Evolutionary conservation across 2,329 filamentous ascomycete species (phyloP).

Genomic region (Fusarium sp.): DNA sequence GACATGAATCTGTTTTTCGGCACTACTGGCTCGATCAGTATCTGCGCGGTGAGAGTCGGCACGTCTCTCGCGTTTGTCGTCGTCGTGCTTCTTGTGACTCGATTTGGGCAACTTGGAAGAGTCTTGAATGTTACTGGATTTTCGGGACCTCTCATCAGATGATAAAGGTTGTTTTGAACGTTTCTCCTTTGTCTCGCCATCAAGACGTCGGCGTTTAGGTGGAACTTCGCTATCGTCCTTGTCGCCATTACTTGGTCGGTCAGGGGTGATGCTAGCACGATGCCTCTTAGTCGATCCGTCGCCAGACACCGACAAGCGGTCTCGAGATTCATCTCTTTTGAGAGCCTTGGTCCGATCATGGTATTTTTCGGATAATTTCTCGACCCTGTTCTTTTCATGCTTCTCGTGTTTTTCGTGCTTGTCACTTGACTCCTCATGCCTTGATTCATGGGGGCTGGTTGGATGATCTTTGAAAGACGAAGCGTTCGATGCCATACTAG

Average conservation of each 20-base stretch:
- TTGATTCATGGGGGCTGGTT: constrained; percentile 62
- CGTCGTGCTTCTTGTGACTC: constrained; percentile 55
- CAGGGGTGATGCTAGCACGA: constrained; percentile 69
- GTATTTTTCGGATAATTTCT: constrained; percentile 62
- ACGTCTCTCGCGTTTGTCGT: constrained; percentile 52
- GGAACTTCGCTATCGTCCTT: constrained; percentile 65
- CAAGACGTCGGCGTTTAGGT: constrained; percentile 67
- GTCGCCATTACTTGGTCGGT: constrained; percentile 61
- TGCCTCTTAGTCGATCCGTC: constrained; percentile 68
- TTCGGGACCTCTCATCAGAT: constrained; percentile 59
- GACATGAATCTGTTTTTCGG: constrained; percentile 65
- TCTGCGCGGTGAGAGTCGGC: constrained; percentile 57
- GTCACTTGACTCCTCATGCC: constrained; percentile 61
- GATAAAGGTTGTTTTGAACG: constrained; percentile 56
- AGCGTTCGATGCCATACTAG: constrained; percentile 67
- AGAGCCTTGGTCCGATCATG: constrained; percentile 70
- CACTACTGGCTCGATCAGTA: constrained; percentile 52
- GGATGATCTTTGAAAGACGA: constrained; percentile 63
- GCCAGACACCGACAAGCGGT: constrained; percentile 61
- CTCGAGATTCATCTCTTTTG: constrained; percentile 70
- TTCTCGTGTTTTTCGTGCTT: constrained; percentile 49
- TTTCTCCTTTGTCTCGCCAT: constrained; percentile 63
- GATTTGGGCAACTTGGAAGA: constrained; percentile 51
- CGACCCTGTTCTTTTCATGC: constrained; percentile 56
- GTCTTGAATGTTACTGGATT: constrained; percentile 57